A percentile compares a stretch with the other conserved stretches of the same genome.
Conservation (phyloP, 208 protist species). For the Trypanosoma cruzi region DNA sequence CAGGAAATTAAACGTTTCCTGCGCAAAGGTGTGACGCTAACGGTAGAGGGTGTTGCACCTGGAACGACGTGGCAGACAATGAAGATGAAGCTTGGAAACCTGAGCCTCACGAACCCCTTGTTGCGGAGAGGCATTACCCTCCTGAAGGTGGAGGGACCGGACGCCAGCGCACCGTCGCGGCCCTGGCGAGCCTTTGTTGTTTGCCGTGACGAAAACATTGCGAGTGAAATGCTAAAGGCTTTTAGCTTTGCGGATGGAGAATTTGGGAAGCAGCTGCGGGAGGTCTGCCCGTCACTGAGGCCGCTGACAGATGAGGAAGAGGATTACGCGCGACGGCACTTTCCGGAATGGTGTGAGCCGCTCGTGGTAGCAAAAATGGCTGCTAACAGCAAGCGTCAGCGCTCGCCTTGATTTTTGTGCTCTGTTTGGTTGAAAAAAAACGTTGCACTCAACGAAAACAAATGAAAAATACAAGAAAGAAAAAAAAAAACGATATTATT, state of each 20-base stretch:
- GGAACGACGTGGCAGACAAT: constrained; percentile 32
- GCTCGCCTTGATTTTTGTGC: background rate
- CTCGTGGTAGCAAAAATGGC: constrained; percentile 32
- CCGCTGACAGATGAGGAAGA: constrained; percentile 32
- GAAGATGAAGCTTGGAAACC: constrained; percentile 36
- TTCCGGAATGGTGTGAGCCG: constrained; percentile 28
- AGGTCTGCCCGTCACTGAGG: constrained; percentile 19
- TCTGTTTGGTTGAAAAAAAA: too few species aligned
- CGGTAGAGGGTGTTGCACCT: constrained; percentile 24
- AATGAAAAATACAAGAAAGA: too few species aligned
- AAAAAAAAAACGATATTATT: too few species aligned
- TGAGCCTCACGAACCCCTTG: constrained; percentile 14
- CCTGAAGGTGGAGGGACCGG: constrained; percentile 28
- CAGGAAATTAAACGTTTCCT: constrained; percentile 24
- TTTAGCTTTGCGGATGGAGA: constrained; percentile 29
- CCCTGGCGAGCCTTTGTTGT: constrained; percentile 35
- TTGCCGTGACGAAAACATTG: constrained; percentile 25
- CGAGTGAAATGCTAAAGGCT: constrained; percentile 19
- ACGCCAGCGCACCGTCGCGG: background rate
- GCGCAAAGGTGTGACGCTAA: constrained; percentile 31
- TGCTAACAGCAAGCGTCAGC: constrained; percentile 27
- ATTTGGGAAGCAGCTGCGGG: constrained; percentile 23
- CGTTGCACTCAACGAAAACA: background rate
- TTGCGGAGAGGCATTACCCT: constrained; percentile 30
- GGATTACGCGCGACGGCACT: constrained; percentile 27